A percentile compares a stretch with the other conserved stretches of the same genome.
phyloP scores from a whole-genome alignment of 2,329 filamentous ascomycete species.

The Peltaster fructicola region DNA sequence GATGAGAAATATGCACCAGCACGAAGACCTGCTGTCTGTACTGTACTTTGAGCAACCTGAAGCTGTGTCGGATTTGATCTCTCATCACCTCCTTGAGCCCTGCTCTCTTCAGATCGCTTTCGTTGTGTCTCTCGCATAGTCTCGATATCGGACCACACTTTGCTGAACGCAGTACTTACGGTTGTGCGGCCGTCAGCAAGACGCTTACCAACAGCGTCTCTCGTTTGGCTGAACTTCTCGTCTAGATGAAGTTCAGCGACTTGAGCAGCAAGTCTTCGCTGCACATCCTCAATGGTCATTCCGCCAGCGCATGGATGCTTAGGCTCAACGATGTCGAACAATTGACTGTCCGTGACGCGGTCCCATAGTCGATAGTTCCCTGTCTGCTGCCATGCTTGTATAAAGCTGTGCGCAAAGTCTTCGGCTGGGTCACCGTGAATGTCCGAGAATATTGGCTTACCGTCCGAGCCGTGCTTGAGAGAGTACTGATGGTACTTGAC shows the following conservation, averaged over 20 bases:
- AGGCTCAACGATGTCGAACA: conserved; percentile 90
- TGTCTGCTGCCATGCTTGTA: conserved; percentile 73
- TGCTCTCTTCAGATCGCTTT: conserved; percentile 40
- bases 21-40: conserved; percentile 33
- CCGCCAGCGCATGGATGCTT: conserved; percentile 86
- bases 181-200: conserved; percentile 77
- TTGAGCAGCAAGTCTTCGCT: conserved; percentile 75
- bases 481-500: conserved; percentile 61
- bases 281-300: conserved; percentile 83
- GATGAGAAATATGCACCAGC: conserved; percentile 47
- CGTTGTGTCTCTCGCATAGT: conserved; percentile 56
- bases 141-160: conserved; percentile 81
- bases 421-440: conserved; percentile 63
- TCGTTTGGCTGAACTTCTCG: conserved; percentile 67
- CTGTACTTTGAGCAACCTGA: conserved; percentile 31
- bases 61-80: conserved; percentile 4
- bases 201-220: conserved; percentile 75
- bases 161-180: conserved; percentile 72
- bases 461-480: conserved; percentile 28
- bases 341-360: conserved; percentile 51
- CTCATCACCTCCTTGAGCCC: conserved; percentile 14
- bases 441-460: conserved; percentile 42
- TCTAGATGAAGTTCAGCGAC: conserved; percentile 88
- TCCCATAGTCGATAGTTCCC: conserved; percentile 88
- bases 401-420: conserved; percentile 72